Evolutionary conservation across 208 protist species (phyloP).

Genomic region (Acanthamoeba culbertsoni): DNA sequence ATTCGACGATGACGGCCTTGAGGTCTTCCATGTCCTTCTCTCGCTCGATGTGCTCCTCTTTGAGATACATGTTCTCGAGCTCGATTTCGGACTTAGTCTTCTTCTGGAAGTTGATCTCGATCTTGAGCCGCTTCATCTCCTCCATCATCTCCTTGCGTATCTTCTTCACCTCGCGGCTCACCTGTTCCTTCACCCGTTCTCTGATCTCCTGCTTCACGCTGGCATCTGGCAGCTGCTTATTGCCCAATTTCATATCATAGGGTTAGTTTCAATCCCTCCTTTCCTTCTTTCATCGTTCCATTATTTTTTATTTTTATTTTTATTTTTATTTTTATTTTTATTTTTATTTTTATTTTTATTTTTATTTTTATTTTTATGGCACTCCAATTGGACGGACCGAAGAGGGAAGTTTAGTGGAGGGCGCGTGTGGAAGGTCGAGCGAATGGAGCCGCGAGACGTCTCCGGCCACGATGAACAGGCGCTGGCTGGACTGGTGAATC

Average conservation of each 20-base stretch:
- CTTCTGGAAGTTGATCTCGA: slow-evolving; percentile 20
- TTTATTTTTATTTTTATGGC: too few species aligned
- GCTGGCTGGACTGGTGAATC: not conserved
- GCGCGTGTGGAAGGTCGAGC: not conserved
- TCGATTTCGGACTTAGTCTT: not conserved
- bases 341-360: too few species aligned
- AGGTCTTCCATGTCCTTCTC: not conserved
- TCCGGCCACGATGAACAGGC: not conserved
- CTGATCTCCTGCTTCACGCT: slow-evolving; percentile 67
- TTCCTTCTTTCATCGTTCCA: too few species aligned
- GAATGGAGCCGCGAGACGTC: not conserved
- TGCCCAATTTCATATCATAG: slow-evolving; percentile 79
- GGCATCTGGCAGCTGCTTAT: slow-evolving; percentile 70
- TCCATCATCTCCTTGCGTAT: slow-evolving; percentile 69
- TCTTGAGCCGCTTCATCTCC: slow-evolving; percentile 40
- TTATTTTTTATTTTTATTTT: too few species aligned
- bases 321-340: too few species aligned
- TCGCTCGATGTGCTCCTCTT: not conserved
- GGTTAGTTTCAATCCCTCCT: too few species aligned
- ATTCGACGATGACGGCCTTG: not conserved
- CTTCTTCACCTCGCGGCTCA: slow-evolving; percentile 70
- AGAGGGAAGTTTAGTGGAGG: too few species aligned
- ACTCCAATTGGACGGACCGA: too few species aligned
- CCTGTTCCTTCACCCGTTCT: slow-evolving; percentile 75
- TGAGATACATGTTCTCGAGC: not conserved